These are phyloP conservation scores for Populus pruinosa DNA, from an alignment of 345 rosid genomes.

Conservation along the genomic window DNA sequence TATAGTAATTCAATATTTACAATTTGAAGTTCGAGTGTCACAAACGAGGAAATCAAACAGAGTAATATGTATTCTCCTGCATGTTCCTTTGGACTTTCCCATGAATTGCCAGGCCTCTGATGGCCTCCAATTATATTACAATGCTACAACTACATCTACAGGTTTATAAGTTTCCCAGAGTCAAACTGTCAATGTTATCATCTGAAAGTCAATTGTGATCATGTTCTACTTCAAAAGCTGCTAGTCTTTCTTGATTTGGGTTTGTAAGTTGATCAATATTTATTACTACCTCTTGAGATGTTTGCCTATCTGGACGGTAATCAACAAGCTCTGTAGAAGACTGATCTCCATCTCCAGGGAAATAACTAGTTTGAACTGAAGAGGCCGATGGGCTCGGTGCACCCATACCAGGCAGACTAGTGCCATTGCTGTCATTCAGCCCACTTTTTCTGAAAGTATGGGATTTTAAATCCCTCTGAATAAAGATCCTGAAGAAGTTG, in stretches of 20 bases:
- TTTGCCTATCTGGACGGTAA: not conserved
- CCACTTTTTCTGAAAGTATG: conserved; percentile 14
- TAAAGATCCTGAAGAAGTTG: conserved; percentile 2
- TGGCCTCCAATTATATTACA: no score
- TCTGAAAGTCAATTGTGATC: not conserved
- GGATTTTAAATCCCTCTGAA: conserved; percentile 14
- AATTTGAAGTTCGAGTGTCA: no score
- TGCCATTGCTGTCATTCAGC: not conserved
- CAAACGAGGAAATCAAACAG: no score
- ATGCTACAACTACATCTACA: no score
- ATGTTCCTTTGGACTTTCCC: no score
- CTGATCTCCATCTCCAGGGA: not conserved
- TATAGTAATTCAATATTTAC: not conserved
- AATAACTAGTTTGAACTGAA: not conserved
- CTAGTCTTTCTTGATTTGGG: conserved; percentile 1
- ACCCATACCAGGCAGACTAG: not conserved
- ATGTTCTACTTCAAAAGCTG: not conserved
- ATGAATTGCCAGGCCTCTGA: no score
- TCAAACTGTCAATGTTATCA: not conserved
- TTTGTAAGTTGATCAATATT: not conserved
- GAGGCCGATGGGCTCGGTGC: conserved; percentile 6
- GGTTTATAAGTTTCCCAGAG: no score
- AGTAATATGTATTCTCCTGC: no score
- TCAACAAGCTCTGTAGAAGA: not conserved
- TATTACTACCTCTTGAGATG: not conserved